phyloP scores from a whole-genome alignment of 805 yeast genomes.

The Metschnikowia reukaufii region DNA sequence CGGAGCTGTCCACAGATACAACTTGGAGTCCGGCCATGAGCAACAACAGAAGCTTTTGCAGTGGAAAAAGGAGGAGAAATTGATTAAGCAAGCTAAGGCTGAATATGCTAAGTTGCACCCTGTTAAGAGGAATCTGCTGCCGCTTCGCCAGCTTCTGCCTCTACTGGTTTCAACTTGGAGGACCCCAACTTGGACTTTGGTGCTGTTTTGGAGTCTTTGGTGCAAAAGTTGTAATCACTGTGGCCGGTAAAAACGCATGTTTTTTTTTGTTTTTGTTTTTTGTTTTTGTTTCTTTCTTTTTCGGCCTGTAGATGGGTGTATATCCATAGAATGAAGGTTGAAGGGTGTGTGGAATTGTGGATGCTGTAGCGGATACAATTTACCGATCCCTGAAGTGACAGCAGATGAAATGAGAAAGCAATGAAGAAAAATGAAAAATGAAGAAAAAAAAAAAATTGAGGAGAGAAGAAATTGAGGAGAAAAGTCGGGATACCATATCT shows the following conservation, averaged over 20 bases:
- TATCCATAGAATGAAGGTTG: too few species aligned
- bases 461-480: neutral
- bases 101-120: conserved; percentile 63
- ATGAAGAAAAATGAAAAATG: neutral
- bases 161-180: conserved; percentile 58
- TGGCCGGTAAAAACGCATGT: conserved; percentile 18
- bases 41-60: conserved; percentile 57
- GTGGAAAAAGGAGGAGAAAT: conserved; percentile 64
- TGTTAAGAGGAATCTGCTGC: conserved; percentile 37
- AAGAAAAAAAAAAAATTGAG: neutral
- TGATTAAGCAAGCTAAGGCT: conserved; percentile 85
- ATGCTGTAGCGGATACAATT: neutral
- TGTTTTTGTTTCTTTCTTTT: too few species aligned
- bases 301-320: neutral
- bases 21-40: conserved; percentile 59
- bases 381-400: too few species aligned
- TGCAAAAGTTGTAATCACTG: conserved; percentile 57
- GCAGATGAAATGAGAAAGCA: neutral
- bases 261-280: too few species aligned
- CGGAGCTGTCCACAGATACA: conserved; percentile 83
- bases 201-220: conserved; percentile 61
- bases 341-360: too few species aligned
- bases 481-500: neutral
- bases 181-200: conserved; percentile 91
- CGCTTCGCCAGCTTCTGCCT: conserved; percentile 40